These are phyloP conservation scores for Xylaria sp. DNA, from an alignment of 2,329 filamentous ascomycete genomes.

Conservation along the genomic window DNA sequence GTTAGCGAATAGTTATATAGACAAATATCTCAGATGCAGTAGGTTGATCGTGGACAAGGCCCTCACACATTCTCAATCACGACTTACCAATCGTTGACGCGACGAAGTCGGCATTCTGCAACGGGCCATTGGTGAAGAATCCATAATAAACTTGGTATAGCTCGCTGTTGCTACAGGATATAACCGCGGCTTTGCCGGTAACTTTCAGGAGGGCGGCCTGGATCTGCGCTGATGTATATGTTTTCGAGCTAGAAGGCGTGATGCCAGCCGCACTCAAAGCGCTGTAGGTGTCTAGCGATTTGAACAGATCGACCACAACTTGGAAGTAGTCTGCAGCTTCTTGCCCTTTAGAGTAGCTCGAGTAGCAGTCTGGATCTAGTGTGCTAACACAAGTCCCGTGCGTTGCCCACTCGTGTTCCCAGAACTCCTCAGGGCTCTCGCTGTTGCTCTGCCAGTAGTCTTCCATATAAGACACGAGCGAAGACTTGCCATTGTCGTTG, in stretches of 20 bases:
- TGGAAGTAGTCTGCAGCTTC: slow-evolving; percentile 75
- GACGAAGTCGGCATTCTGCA: slow-evolving; percentile 66
- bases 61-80: not conserved
- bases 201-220: slow-evolving; percentile 61
- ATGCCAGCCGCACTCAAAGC: slow-evolving; percentile 69
- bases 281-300: slow-evolving; percentile 68
- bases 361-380: slow-evolving; percentile 70
- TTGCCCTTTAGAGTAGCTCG: slow-evolving; percentile 60
- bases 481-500: slow-evolving; percentile 48
- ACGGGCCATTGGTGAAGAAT: slow-evolving; percentile 63
- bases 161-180: slow-evolving; percentile 58
- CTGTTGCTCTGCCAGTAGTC: slow-evolving; percentile 74
- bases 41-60: no score
- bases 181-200: slow-evolving; percentile 58
- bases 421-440: slow-evolving; percentile 68
- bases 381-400: slow-evolving; percentile 76
- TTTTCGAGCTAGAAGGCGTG: slow-evolving; percentile 56
- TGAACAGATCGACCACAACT: slow-evolving; percentile 68
- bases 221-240: slow-evolving; percentile 65
- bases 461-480: slow-evolving; percentile 68
- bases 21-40: no score
- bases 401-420: slow-evolving; percentile 78
- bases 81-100: slow-evolving; percentile 45
- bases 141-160: slow-evolving; percentile 66
- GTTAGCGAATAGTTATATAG: slow-evolving; percentile 3